Base-by-base conservation (phyloP, 1,284 basidiomycete species). In the Leccinum solheimii region DNA sequence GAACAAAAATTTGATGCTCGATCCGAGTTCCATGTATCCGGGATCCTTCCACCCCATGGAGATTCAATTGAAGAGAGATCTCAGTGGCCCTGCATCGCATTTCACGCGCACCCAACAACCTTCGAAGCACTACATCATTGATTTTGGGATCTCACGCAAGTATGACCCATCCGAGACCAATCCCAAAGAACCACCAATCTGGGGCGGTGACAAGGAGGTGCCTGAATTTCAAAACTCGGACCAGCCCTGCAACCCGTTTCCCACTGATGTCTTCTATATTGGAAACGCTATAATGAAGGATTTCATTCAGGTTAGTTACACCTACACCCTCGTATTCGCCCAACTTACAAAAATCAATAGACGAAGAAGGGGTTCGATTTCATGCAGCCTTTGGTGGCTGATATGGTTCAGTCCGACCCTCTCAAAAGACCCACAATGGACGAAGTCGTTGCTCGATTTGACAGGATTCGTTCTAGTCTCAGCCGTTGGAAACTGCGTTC, bases 251-350 rank as follows among this genome's bases (percentile, higher is more conserved):
- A 62, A 79, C 56, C 76, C 77, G 0, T 79, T 77, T 49, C 68
- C 69, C 0, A 75, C 74, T 2, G 78, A 79, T 50, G 58, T 79
- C 0, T 79, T 75, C 58, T 74, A 70, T 54, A 58, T 77, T 1
- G 78, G 78, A 0, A 76, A 77, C 26, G 36, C 73, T 1, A 69
- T 79, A 7, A 60, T 67, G 3, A 34, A 62, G 23, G 53, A 66
- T 5, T 77, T 76, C 57, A 6, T 78, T 0, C 61, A 72, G 38
- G 78, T 78, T 27, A 16, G 59, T 23, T 13, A 3, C 1, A 50
- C 14, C n/a, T 7, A 1, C 0, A 21, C 19, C 14, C 11, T 27
- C 2, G 32, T 32, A 19, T 34, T 7, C 21, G 30, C 19, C 11
- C 21, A 11, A 34, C 8, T 27, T 19, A 30, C 8, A 43, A 10